A percentile compares a stretch with the other conserved stretches of the same genome.
Evolutionary conservation across 768 basidiomycete species (phyloP).

Genomic region (Leucocoprinus birnbaumii): DNA sequence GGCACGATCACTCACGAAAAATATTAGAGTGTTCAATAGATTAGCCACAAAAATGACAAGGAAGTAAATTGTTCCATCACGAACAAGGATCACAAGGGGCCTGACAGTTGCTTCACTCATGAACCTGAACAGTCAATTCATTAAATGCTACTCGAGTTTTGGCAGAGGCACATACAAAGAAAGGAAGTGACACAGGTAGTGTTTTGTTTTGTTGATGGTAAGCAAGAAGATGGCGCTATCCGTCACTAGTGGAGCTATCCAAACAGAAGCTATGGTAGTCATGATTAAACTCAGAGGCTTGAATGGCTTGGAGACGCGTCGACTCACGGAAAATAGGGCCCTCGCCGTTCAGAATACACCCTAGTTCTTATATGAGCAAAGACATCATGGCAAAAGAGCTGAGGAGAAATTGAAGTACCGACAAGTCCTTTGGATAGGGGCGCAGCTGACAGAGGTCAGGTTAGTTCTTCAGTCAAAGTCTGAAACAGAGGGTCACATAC

Average conservation of each 20-base stretch:
- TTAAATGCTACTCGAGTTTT: neutral
- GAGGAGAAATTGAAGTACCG: slow-evolving; percentile 17
- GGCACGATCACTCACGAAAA: slow-evolving; percentile 24
- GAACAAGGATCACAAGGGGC: slow-evolving; percentile 21
- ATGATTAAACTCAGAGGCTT: no score
- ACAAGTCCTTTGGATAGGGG: slow-evolving; percentile 21
- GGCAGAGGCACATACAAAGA: slow-evolving; percentile 1
- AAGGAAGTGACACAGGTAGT: slow-evolving; percentile 6
- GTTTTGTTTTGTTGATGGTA: slow-evolving; percentile 15
- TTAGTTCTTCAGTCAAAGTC: neutral
- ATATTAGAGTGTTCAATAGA: slow-evolving; percentile 23
- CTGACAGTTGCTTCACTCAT: slow-evolving; percentile 12
- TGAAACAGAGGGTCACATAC: slow-evolving; percentile 17
- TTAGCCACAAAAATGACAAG: slow-evolving; percentile 24
- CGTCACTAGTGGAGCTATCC: slow-evolving; percentile 23
- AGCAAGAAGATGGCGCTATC: slow-evolving; percentile 18
- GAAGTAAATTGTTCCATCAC: slow-evolving; percentile 25
- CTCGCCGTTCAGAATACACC: slow-evolving; percentile 24
- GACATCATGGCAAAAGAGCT: neutral
- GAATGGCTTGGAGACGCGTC: slow-evolving; percentile 2
- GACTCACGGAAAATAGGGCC: slow-evolving; percentile 23
- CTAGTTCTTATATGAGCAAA: slow-evolving; percentile 9
- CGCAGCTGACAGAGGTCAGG: slow-evolving; percentile 15
- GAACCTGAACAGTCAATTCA: neutral
- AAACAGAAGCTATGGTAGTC: slow-evolving; percentile 17